Base-by-base conservation (phyloP, 345 rosid species). In the Eucalyptus cloeziana region DNA sequence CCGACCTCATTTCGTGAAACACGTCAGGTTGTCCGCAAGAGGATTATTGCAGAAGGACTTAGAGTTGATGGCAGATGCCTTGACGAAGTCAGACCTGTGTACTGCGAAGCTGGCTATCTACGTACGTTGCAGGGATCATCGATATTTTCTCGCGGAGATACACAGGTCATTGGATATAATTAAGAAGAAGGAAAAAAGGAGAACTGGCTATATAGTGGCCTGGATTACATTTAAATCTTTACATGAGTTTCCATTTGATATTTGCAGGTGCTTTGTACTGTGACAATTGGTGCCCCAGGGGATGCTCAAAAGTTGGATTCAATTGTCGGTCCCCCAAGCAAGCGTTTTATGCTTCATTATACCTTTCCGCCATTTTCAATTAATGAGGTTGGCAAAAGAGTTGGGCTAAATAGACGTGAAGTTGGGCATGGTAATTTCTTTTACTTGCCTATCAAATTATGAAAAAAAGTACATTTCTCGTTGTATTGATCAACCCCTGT, bases 271-370 rank as follows among this genome's bases (percentile, higher is more conserved):
- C 99, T 98, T 52, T 97, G 99, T 88, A 91, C 97, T 50, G 97
- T 97, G 91, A 96, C 99, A 44, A 96, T 98, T 91, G 99, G 99
- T 87, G 97, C 99, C 52, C 99, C 97, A 47, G 94, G 92, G 67
- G 99, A 98, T 88, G 99, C 99, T 90, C 99, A 98, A 90, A 95
- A 94, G 87, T 90, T 97, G 90, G 96, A 94, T 33, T 95, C 99
- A 89, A 88, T 95, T 87, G 99, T 95, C 92, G 99, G 99, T 37
- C 97, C 99, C 8, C 93, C 98, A 27, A 96, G 92, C 89, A 98
- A 98, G 93, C 98, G 98, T 79, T 97, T 97, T 94, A 96, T 98
- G 98, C 99, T 98, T 93, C 99, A 98, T 93, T 98, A 98, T 88
- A 96, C 94, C 93, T 98, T 98, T 91, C 99, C 99, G 11, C 99